Evolutionary conservation across 2,329 filamentous ascomycete species (phyloP).

Genomic region (Pseudogymnoascus sp.): DNA sequence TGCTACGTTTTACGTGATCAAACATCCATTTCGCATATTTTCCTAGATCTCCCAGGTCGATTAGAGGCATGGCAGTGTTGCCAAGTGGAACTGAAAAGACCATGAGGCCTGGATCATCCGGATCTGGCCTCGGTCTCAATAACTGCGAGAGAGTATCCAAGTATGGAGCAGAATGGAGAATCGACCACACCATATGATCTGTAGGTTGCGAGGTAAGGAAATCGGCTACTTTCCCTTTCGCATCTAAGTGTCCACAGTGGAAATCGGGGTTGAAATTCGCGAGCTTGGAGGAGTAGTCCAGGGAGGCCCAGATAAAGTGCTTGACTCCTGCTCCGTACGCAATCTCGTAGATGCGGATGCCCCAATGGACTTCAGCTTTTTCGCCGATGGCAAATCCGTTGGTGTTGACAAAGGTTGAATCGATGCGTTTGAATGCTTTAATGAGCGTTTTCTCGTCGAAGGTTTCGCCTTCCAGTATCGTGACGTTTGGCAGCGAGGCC

Average conservation of each 20-base stretch:
- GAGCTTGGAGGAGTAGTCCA: slow-evolving; percentile 16
- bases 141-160: slow-evolving; percentile 19
- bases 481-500: slow-evolving; percentile 18
- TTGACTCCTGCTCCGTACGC: slow-evolving; percentile 17
- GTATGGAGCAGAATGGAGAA: slow-evolving; percentile 22
- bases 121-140: slow-evolving; percentile 13
- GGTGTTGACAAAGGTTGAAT: slow-evolving; percentile 21
- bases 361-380: slow-evolving; percentile 23
- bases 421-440: slow-evolving; percentile 18
- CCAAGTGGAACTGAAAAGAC: slow-evolving; percentile 13
- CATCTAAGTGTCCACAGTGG: slow-evolving; percentile 20
- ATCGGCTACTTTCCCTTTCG: slow-evolving; percentile 20
- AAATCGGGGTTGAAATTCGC: slow-evolving; percentile 15
- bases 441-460: slow-evolving; percentile 19
- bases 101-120: slow-evolving; percentile 15
- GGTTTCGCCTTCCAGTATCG: slow-evolving; percentile 24
- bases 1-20: slow-evolving; percentile 17
- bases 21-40: slow-evolving; percentile 22
- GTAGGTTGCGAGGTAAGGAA: slow-evolving; percentile 18
- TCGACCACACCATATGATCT: slow-evolving; percentile 19
- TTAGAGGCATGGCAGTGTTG: slow-evolving; percentile 15
- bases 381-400: slow-evolving; percentile 25
- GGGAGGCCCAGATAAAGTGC: slow-evolving; percentile 20
- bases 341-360: slow-evolving; percentile 22
- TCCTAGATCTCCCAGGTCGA: slow-evolving; percentile 19